A percentile compares a stretch with the other conserved stretches of the same genome.
phyloP scores from a whole-genome alignment of 108 stramenopile genomes.

The Parietichytrium sp. region DNA sequence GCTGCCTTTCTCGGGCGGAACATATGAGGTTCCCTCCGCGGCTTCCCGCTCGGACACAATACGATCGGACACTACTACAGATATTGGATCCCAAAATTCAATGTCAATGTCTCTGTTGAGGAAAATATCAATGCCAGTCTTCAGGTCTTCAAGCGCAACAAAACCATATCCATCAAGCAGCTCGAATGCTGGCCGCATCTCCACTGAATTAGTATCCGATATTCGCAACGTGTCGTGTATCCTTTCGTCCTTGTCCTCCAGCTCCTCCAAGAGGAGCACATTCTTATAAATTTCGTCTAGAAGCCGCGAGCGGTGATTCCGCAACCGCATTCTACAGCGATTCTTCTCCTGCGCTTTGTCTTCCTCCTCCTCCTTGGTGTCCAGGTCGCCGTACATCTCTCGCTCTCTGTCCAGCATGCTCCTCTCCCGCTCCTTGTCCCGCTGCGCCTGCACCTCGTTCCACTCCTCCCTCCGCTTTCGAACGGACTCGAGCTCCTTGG shows the following conservation, averaged over 20 bases:
- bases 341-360: conserved; percentile 86
- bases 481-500: conserved; percentile 92
- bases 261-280: conserved; percentile 78
- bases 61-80: neutral
- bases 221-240: no score
- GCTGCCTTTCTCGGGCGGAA: no score
- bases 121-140: conserved; percentile 38
- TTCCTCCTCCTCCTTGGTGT: conserved; percentile 94
- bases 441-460: conserved; percentile 77
- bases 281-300: conserved; percentile 95
- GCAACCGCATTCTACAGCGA: conserved; percentile 82
- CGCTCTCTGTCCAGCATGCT: conserved; percentile 86
- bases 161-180: no score
- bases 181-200: no score
- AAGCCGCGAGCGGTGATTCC: conserved; percentile 86
- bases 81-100: conserved; percentile 44
- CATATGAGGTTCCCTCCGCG: no score
- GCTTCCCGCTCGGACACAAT: conserved; percentile 69
- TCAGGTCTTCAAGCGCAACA: no score
- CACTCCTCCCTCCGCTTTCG: conserved; percentile 82
- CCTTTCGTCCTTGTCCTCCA: neutral
- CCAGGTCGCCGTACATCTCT: conserved; percentile 94
- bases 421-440: conserved; percentile 86
- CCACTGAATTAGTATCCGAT: no score
- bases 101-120: conserved; percentile 50